A percentile compares a stretch with the other conserved stretches of the same genome.
phyloP scores from a whole-genome alignment of 345 rosid genomes.

The Salix udensis region DNA sequence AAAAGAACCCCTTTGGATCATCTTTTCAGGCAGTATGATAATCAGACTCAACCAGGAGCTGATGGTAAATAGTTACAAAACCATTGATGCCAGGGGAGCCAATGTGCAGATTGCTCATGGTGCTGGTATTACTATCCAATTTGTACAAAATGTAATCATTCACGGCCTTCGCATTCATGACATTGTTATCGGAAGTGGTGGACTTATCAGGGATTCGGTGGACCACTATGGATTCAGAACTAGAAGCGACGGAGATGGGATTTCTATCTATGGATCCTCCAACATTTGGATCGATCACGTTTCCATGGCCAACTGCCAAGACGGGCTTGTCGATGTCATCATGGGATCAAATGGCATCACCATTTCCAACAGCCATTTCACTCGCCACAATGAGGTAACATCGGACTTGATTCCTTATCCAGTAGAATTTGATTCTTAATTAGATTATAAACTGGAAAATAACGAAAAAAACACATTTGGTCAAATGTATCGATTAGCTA shows the following conservation, averaged over 20 bases:
- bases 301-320: slow-evolving; percentile 56
- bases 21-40: slow-evolving; percentile 52
- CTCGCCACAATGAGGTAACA: slow-evolving; percentile 73
- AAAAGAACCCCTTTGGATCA: slow-evolving; percentile 70
- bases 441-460: too few species aligned
- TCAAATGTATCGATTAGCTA: too few species aligned
- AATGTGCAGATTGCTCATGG: slow-evolving; percentile 57
- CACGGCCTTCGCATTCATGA: slow-evolving; percentile 63
- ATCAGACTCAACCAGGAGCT: slow-evolving; percentile 67
- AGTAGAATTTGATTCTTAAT: background rate
- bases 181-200: slow-evolving; percentile 43
- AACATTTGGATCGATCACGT: slow-evolving; percentile 78
- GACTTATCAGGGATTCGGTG: slow-evolving; percentile 51
- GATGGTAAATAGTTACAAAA: slow-evolving; percentile 53
- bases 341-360: slow-evolving; percentile 72
- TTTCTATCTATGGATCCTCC: slow-evolving; percentile 59
- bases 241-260: slow-evolving; percentile 73
- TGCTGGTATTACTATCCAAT: slow-evolving; percentile 62
- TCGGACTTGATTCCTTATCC: too few species aligned
- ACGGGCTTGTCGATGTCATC: slow-evolving; percentile 73
- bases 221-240: slow-evolving; percentile 64
- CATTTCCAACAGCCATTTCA: slow-evolving; percentile 75
- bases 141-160: slow-evolving; percentile 54
- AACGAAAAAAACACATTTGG: too few species aligned
- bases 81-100: slow-evolving; percentile 78